Evolutionary conservation across 768 basidiomycete genomes (phyloP).

Genomic region (Suillus subaureus): DNA sequence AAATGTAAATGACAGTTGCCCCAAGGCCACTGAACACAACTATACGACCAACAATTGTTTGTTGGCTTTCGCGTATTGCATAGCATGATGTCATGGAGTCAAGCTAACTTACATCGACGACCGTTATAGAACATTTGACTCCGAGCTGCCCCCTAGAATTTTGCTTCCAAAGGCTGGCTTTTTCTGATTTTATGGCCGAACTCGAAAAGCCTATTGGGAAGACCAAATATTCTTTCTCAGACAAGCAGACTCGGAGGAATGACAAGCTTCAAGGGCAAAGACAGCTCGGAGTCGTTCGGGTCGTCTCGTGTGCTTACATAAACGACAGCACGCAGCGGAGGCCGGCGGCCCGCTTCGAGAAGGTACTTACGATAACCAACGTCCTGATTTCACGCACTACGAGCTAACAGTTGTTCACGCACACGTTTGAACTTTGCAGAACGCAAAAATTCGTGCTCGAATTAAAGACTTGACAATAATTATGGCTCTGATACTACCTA

Average conservation of each 20-base stretch:
- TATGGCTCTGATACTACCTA: not conserved
- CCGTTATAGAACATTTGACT: not conserved
- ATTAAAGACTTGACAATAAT: not conserved
- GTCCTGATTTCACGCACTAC: not conserved
- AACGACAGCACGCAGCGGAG: not conserved
- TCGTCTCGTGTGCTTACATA: not conserved
- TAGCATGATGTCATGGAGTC: not conserved
- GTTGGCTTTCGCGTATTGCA: not conserved
- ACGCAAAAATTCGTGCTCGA: not conserved
- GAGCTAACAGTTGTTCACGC: not conserved
- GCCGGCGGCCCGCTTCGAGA: not conserved
- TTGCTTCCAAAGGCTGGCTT: not conserved
- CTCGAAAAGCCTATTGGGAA: not conserved
- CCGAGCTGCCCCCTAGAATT: not conserved
- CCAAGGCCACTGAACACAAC: not conserved
- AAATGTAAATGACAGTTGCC: not conserved
- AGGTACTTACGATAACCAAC: not conserved
- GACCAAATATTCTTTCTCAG: not conserved
- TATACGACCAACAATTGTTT: not conserved
- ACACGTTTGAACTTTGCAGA: not conserved
- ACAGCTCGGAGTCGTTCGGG: not conserved
- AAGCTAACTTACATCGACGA: not conserved
- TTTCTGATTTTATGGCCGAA: not conserved
- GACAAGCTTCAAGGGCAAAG: too few relatives aligned
- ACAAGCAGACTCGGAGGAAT: too few relatives aligned